Percentiles rank a stretch among this genome's conserved stretches.
phyloP scores from a whole-genome alignment of 768 basidiomycete genomes.

The Lepiota venenata region DNA sequence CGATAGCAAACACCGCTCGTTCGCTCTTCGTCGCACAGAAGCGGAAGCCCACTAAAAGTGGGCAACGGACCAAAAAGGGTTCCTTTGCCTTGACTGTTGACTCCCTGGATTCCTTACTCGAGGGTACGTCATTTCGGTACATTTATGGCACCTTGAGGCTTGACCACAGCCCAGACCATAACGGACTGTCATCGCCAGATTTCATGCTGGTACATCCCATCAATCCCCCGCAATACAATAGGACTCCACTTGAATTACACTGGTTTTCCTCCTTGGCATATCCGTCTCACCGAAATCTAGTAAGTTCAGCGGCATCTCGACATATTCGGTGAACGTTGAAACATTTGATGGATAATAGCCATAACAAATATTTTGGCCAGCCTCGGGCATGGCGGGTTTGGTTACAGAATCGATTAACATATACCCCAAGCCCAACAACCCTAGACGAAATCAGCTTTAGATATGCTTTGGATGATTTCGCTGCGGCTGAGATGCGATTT shows the following conservation, averaged over 20 bases:
- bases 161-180: slow-evolving; percentile 34
- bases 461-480: slow-evolving; percentile 70
- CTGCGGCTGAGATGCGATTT: slow-evolving; percentile 72
- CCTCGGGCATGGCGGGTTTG: slow-evolving; percentile 9
- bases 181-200: slow-evolving; percentile 64
- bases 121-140: slow-evolving; percentile 42
- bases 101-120: slow-evolving; percentile 46
- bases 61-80: slow-evolving; percentile 15
- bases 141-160: slow-evolving; percentile 2
- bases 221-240: slow-evolving; percentile 30
- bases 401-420: slow-evolving; percentile 5
- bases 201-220: slow-evolving; percentile 73
- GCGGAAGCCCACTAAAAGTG: slow-evolving; percentile 18
- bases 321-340: slow-evolving; percentile 1
- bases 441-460: slow-evolving; percentile 60
- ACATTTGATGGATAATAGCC: slow-evolving; percentile 19
- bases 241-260: slow-evolving; percentile 57
- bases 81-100: slow-evolving; percentile 39
- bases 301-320: slow-evolving; percentile 32
- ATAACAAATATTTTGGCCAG: slow-evolving; percentile 18
- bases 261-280: slow-evolving; percentile 87
- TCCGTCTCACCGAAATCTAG: slow-evolving; percentile 79
- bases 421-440: slow-evolving; percentile 17
- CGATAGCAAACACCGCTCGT: slow-evolving; percentile 53
- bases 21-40: slow-evolving; percentile 35